A percentile compares a stretch with the other conserved stretches of the same genome.
Evolutionary conservation across 2,329 filamentous ascomycete genomes (phyloP).

Genomic region (Fusarium sp.): DNA sequence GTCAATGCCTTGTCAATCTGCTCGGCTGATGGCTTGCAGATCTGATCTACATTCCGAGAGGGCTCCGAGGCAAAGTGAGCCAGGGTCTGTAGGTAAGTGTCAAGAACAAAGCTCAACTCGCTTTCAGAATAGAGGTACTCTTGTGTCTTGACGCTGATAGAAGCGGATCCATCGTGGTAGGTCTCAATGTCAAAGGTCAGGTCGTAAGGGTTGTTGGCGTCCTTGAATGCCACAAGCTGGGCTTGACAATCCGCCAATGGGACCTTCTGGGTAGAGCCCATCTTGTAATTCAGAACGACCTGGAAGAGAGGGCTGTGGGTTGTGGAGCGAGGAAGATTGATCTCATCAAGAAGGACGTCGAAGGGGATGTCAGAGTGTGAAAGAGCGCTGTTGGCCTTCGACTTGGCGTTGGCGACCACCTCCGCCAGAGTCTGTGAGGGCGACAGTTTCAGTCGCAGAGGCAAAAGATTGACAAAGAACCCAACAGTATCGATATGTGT

Average conservation of each 20-base stretch:
- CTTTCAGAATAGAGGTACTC: not conserved
- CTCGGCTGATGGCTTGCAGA: not conserved
- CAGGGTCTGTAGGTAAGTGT: not conserved
- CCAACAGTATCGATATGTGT: constrained; percentile 8
- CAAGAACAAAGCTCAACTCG: not conserved
- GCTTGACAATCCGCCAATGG: not conserved
- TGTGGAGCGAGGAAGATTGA: constrained; percentile 3
- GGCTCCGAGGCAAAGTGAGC: not conserved
- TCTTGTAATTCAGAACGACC: constrained; percentile 1
- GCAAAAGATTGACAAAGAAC: constrained; percentile 21
- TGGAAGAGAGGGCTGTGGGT: constrained; percentile 3
- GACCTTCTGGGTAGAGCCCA: constrained; percentile 7
- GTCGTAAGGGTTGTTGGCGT: constrained; percentile 2
- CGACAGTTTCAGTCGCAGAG: not conserved
- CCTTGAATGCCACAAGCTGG: not conserved
- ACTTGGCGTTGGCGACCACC: not conserved
- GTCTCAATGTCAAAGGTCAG: not conserved
- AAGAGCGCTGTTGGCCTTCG: not conserved
- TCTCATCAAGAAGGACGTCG: constrained; percentile 2
- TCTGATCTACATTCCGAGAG: not conserved
- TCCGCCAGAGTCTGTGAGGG: not conserved
- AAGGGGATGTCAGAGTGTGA: not conserved
- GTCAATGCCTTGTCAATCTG: not conserved
- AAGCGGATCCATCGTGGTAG: not conserved
- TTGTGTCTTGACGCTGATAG: not conserved